Percentiles rank a stretch among this genome's conserved stretches.
Evolutionary conservation across 164 flowering plant genomes (phyloP).

Genomic region (Piper longum): DNA sequence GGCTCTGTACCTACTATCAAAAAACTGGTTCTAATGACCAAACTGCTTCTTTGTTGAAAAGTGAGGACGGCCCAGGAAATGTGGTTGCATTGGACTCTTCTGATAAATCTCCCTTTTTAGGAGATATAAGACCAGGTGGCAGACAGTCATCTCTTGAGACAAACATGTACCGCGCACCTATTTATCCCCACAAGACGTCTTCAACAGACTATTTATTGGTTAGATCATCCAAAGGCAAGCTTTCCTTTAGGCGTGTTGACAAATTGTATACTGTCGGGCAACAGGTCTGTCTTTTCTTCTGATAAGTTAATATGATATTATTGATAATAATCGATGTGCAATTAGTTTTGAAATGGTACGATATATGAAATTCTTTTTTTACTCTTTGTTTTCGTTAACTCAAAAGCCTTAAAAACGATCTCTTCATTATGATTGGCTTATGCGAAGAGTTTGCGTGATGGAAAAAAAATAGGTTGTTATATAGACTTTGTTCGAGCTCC

Average conservation of each 20-base stretch:
- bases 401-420: no score
- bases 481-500: no score
- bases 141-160: slow-evolving; percentile 80
- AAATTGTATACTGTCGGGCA: slow-evolving; percentile 82
- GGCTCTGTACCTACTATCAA: slow-evolving; percentile 84
- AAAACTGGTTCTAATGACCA: slow-evolving; percentile 65
- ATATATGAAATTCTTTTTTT: no score
- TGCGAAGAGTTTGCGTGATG: background rate
- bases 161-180: slow-evolving; percentile 70
- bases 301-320: no score
- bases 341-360: no score
- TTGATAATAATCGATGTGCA: no score
- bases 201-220: no score
- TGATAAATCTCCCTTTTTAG: slow-evolving; percentile 96
- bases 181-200: no score
- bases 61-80: slow-evolving; percentile 47
- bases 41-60: slow-evolving; percentile 42
- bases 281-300: slow-evolving; percentile 45
- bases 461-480: background rate
- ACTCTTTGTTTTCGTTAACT: no score
- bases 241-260: slow-evolving; percentile 86
- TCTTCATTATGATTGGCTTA: background rate
- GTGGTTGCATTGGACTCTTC: slow-evolving; percentile 59
- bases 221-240: no score
- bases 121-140: slow-evolving; percentile 76